phyloP scores from a whole-genome alignment of 257 asterid genomes.

The Solanum gracilifrons region DNA sequence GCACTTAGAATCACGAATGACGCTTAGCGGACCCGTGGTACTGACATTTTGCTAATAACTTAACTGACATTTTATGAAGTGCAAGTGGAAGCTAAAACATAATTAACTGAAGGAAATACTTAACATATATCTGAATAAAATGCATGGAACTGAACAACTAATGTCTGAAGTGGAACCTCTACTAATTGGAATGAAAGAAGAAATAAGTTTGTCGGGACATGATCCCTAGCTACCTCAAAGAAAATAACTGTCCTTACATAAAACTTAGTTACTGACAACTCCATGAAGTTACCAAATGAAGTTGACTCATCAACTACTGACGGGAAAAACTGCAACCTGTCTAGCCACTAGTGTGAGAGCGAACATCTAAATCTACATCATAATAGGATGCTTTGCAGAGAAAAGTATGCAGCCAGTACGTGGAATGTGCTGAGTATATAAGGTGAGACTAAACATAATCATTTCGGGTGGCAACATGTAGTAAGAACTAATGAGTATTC shows the following conservation, averaged over 20 bases:
- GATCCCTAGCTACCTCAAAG: not conserved
- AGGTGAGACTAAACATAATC: not conserved
- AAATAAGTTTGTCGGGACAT: not conserved
- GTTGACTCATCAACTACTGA: not conserved
- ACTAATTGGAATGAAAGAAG: not conserved
- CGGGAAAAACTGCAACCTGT: not conserved
- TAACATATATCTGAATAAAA: not conserved
- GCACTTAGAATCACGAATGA: not conserved
- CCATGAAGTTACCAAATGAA: not conserved
- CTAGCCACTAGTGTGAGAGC: not conserved
- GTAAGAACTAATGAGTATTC: not conserved
- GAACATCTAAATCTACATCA: not conserved
- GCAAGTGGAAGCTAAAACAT: not conserved
- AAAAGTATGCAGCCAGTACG: not conserved
- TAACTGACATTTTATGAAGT: not conserved
- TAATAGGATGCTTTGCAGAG: not conserved
- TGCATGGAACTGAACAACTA: not conserved
- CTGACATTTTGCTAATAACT: not conserved
- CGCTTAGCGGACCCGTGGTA: not conserved
- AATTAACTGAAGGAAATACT: not conserved
- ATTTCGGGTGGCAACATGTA: not conserved
- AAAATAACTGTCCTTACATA: not conserved
- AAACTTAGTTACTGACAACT: not conserved
- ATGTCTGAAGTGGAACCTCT: not conserved
- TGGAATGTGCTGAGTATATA: not conserved